Evolutionary conservation across 2,329 filamentous ascomycete species (phyloP).

Genomic region (Beauveria brongniartii): DNA sequence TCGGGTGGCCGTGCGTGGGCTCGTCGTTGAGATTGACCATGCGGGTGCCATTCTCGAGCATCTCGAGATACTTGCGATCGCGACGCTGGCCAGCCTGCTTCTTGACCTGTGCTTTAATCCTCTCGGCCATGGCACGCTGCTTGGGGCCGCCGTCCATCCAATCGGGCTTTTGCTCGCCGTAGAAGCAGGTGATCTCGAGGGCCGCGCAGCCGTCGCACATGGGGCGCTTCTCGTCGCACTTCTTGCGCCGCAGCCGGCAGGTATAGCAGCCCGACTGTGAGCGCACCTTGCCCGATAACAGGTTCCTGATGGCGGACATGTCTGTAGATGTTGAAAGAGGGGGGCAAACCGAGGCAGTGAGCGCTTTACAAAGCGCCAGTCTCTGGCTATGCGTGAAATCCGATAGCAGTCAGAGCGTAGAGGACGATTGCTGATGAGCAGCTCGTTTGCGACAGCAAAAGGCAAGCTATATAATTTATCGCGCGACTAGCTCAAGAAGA

Average conservation of each 20-base stretch:
- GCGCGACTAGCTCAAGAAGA: neutral
- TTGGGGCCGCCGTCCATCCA: conserved; percentile 48
- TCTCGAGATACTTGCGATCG: conserved; percentile 40
- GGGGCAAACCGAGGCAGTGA: neutral
- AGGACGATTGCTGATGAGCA: neutral
- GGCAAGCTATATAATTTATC: neutral
- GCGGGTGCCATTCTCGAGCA: conserved; percentile 28
- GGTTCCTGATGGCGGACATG: conserved; percentile 18
- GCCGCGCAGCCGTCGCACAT: conserved; percentile 41
- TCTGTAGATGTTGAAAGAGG: neutral
- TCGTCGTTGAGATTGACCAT: conserved; percentile 12
- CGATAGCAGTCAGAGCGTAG: no score
- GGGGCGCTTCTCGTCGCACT: conserved; percentile 48
- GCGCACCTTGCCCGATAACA: conserved; percentile 24
- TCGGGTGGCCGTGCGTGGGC: conserved; percentile 11
- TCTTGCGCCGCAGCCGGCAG: conserved; percentile 53
- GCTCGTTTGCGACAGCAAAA: neutral
- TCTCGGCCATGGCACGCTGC: conserved; percentile 43
- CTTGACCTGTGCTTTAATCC: conserved; percentile 51
- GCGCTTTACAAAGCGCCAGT: neutral
- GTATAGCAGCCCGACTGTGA: conserved; percentile 50
- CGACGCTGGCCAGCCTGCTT: conserved; percentile 41
- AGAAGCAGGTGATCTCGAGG: conserved; percentile 51
- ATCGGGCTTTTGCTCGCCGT: conserved; percentile 41
- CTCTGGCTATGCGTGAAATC: neutral